phyloP scores from a whole-genome alignment of 1,284 basidiomycete genomes.

The Moesziomyces parantarcticus region DNA sequence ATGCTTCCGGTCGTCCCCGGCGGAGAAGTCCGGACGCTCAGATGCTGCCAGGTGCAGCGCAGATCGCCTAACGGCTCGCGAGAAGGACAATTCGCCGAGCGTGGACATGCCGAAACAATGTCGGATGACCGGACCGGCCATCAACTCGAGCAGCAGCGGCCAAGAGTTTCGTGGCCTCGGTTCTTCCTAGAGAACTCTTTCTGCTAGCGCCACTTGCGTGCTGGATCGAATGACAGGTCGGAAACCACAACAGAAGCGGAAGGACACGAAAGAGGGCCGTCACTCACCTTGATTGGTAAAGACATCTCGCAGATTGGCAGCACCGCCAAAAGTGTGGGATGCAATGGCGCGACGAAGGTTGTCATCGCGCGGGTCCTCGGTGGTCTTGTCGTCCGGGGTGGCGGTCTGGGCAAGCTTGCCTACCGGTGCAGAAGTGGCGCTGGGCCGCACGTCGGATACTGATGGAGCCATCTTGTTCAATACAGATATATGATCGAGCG shows the following conservation, averaged over 20 bases:
- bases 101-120: not conserved
- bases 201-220: not conserved
- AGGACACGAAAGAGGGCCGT: not conserved
- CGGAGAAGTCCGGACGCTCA: conserved; percentile 20
- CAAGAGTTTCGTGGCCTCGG: too few relatives aligned
- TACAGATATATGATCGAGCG: not conserved
- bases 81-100: conserved; percentile 9
- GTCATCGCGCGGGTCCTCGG: conserved; percentile 46
- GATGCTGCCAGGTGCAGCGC: not conserved
- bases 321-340: conserved; percentile 53
- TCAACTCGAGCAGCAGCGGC: not conserved
- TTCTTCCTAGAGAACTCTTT: too few relatives aligned
- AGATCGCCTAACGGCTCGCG: not conserved
- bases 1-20: conserved; percentile 13
- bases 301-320: conserved; percentile 58
- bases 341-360: conserved; percentile 51
- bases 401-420: conserved; percentile 32
- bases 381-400: conserved; percentile 56
- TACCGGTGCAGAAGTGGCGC: conserved; percentile 3
- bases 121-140: conserved; percentile 19
- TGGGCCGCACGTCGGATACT: conserved; percentile 14
- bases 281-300: conserved; percentile 64
- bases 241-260: not conserved
- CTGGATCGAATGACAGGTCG: not conserved
- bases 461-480: conserved; percentile 20